Conservation (phyloP, 2,329 filamentous ascomycete species). For the Pseudocercospora cruenta region DNA sequence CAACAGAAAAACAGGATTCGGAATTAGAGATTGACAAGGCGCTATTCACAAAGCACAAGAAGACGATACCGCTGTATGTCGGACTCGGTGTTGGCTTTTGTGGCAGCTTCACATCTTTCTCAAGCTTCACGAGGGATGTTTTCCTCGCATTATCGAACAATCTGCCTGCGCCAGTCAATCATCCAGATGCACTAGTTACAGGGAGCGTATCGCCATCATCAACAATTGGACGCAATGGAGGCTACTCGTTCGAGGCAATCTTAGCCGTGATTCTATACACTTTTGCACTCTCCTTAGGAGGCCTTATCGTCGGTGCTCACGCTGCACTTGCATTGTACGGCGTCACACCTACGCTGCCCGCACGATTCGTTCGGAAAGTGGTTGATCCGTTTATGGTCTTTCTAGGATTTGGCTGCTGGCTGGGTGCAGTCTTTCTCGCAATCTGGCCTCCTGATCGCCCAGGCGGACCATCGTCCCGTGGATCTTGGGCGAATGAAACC, state of each 20-base stretch:
- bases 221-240: constrained; percentile 60
- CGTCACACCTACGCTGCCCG: constrained; percentile 64
- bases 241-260: constrained; percentile 82
- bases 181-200: constrained; percentile 36
- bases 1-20: constrained; percentile 32
- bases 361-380: constrained; percentile 58
- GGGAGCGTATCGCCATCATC: constrained; percentile 29
- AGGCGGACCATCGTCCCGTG: constrained; percentile 35
- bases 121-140: constrained; percentile 76
- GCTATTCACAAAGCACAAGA: constrained; percentile 63
- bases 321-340: constrained; percentile 66
- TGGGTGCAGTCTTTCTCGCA: constrained; percentile 72
- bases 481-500: constrained; percentile 49
- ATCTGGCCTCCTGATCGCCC: constrained; percentile 68
- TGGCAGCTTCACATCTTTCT: constrained; percentile 88
- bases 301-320: constrained; percentile 73
- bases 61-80: constrained; percentile 85
- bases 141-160: constrained; percentile 81
- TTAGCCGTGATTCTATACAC: constrained; percentile 75
- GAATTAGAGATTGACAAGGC: constrained; percentile 41
- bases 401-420: constrained; percentile 74
- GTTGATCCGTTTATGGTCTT: constrained; percentile 67
- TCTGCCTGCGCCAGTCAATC: constrained; percentile 58
- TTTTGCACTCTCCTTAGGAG: constrained; percentile 69
- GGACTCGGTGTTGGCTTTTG: constrained; percentile 86